Evolutionary conservation across 306 rosid genomes (phyloP).

Genomic region (Dryas drummondii): DNA sequence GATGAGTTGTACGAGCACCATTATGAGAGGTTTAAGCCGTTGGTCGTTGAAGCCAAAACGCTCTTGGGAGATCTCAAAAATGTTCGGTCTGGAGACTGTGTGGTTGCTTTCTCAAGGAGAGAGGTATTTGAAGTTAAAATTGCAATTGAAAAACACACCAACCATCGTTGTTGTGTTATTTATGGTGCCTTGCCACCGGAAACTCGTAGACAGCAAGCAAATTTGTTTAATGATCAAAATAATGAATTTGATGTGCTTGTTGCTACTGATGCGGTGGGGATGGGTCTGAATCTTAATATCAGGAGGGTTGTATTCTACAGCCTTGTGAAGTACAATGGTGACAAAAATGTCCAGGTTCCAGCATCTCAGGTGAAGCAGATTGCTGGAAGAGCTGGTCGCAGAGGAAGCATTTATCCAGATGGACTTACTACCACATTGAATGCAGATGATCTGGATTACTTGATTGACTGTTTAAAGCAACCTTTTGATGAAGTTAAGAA

Average conservation of each 20-base stretch:
- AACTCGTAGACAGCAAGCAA: constrained; percentile 88
- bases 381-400: constrained; percentile 95
- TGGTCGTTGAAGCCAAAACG: constrained; percentile 92
- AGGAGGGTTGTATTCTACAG: constrained; percentile 81
- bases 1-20: constrained; percentile 74
- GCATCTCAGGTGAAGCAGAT: constrained; percentile 95
- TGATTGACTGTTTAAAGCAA: constrained; percentile 86
- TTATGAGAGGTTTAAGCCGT: constrained; percentile 87
- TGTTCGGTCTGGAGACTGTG: constrained; percentile 89
- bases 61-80: constrained; percentile 70
- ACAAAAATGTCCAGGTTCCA: constrained; percentile 73
- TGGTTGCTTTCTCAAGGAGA: constrained; percentile 93
- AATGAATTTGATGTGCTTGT: constrained; percentile 84
- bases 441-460: constrained; percentile 76
- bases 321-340: constrained; percentile 83
- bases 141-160: constrained; percentile 79
- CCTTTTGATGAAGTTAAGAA: constrained; percentile 68
- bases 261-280: constrained; percentile 96
- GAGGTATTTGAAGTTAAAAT: constrained; percentile 89
- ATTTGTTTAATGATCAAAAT: constrained; percentile 71
- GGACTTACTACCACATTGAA: constrained; percentile 83
- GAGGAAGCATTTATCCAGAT: constrained; percentile 86
- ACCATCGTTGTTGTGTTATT: constrained; percentile 79
- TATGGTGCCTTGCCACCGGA: constrained; percentile 94
- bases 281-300: constrained; percentile 94